These are phyloP conservation scores for Clavispora fructus DNA, from an alignment of 805 yeast genomes.

Conservation along the genomic window DNA sequence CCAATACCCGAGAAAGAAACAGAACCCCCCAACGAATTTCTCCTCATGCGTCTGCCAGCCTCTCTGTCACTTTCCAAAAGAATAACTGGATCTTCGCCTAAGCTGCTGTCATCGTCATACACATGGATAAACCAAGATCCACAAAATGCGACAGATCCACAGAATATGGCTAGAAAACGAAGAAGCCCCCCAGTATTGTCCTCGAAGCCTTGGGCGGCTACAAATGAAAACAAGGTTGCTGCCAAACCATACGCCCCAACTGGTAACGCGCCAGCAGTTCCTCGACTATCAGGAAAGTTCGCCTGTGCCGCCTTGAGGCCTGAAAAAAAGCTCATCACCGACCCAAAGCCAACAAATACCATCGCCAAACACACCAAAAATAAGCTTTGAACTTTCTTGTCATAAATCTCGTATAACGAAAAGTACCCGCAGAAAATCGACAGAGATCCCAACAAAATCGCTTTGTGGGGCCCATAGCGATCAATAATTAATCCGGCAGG, in stretches of 20 bases:
- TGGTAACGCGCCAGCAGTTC: conserved; percentile 65
- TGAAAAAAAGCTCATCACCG: conserved; percentile 59
- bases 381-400: conserved; percentile 33
- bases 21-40: conserved; percentile 24
- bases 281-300: conserved; percentile 68
- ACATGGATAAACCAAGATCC: conserved; percentile 44
- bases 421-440: conserved; percentile 52
- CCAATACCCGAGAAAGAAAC: conserved; percentile 40
- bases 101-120: conserved; percentile 16
- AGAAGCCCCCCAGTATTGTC: conserved; percentile 53
- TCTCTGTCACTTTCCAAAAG: not conserved
- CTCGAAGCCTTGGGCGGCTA: conserved; percentile 49
- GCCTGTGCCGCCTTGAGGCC: conserved; percentile 50
- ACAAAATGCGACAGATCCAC: conserved; percentile 42
- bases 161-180: conserved; percentile 47
- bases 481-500: conserved; percentile 70
- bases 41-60: not conserved
- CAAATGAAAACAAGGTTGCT: conserved; percentile 57
- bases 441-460: conserved; percentile 52
- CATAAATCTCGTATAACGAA: conserved; percentile 44
- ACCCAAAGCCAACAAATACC: conserved; percentile 58
- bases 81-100: not conserved
- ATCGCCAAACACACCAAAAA: conserved; percentile 44
- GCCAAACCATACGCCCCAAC: conserved; percentile 68
- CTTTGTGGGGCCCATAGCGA: conserved; percentile 47